These are phyloP conservation scores for Phytophthora cactorum DNA, from an alignment of 352 stramenopile species.

Conservation along the genomic window DNA sequence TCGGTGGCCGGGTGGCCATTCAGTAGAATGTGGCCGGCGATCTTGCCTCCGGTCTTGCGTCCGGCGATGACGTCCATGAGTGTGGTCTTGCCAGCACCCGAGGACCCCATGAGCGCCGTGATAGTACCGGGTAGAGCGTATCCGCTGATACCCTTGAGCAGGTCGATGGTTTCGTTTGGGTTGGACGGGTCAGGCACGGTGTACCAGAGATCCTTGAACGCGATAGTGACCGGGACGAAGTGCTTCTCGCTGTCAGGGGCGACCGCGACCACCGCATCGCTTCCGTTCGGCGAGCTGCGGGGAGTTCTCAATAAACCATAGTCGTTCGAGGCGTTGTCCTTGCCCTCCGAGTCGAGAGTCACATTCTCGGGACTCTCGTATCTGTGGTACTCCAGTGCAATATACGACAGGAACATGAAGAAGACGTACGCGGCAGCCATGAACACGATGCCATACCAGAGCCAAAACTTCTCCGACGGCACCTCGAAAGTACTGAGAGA, in stretches of 20 bases:
- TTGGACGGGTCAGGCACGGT: neutral
- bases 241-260: neutral
- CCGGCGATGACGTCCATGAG: neutral
- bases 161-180: neutral
- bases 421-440: constrained; percentile 21
- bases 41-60: neutral
- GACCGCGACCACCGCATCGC: constrained; percentile 1
- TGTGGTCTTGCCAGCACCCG: neutral
- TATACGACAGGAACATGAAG: constrained; percentile 33
- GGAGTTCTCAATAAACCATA: constrained; percentile 14
- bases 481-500: constrained; percentile 21
- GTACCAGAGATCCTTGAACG: neutral
- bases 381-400: constrained; percentile 19
- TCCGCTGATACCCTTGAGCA: neutral
- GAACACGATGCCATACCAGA: constrained; percentile 23
- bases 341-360: neutral
- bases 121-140: neutral
- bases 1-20: neutral
- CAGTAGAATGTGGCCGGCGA: neutral
- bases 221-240: neutral
- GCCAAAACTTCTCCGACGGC: constrained; percentile 16
- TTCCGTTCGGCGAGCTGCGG: neutral
- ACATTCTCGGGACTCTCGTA: constrained; percentile 26
- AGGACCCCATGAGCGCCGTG: neutral
- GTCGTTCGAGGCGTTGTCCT: neutral